Evolutionary conservation across 352 stramenopile genomes (phyloP), one percentile per base, ranked within the genome.

Genomic region (Phytopythium aichiense): DNA sequence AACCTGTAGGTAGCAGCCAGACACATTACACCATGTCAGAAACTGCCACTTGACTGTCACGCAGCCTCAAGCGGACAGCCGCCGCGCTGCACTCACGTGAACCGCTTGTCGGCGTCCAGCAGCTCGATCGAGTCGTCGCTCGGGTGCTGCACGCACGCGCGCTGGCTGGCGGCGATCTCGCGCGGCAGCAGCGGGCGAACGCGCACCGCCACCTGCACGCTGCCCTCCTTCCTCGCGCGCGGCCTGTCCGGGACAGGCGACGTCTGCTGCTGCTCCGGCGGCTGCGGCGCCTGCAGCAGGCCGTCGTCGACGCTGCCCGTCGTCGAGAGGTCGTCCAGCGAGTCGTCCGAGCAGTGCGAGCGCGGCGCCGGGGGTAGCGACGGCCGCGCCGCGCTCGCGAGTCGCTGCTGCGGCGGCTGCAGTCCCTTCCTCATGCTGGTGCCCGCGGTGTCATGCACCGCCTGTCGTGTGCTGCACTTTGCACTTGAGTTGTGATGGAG

Each of bases 111-210:
- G 15, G 67, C 71, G 2, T 65, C 68, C 1, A 64, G 58, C 31
- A 93, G 43, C 25, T 67, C 43, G 11, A 93, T 68, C 13, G 71
- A 73, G 45, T 77, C 71, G 7, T 49, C 68, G 28, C 74, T 60
- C 1, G 63, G 61, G 55, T 73, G 74, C 35, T 80, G 52, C 6
- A 90, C 75, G 57, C 73, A 88, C 28, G 68, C 76, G 46, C 57
- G 46, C 28, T 80, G 74, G 45, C 79, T 85, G 16, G 65, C 56
- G 9, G 71, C 78, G 20, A 94, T 70, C 63, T 95, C 87, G 43
- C 88, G 89, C 7, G 87, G 87, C 31, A 95, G 62, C 50, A 90
- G 68, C 48, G 87, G 87, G 20, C 87, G 85, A 33, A 95, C 79
- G 11, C 87, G 87, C 54, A 95, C 79, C 0, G 84, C 85, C 13